phyloP scores from a whole-genome alignment of 352 stramenopile genomes.

The Phytophthora pluvialis region DNA sequence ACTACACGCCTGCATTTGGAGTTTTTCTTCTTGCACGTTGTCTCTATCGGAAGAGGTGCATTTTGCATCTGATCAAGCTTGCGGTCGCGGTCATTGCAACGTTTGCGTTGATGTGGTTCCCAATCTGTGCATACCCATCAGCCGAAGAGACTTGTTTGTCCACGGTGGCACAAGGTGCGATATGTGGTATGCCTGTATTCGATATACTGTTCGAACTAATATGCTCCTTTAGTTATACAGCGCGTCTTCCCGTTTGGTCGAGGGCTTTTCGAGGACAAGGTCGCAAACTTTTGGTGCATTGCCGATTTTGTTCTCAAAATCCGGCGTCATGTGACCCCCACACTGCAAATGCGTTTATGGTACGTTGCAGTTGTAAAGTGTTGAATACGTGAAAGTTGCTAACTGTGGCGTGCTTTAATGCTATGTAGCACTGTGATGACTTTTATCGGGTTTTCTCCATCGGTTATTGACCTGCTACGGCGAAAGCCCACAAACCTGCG shows the following conservation, averaged over 20 bases:
- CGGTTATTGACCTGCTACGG: conserved; percentile 75
- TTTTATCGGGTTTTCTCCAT: conserved; percentile 86
- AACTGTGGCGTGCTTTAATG: conserved; percentile 12
- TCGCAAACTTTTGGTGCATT: conserved; percentile 97
- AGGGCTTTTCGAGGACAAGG: conserved; percentile 98
- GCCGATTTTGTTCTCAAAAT: conserved; percentile 87
- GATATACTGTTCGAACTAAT: neutral
- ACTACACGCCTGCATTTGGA: conserved; percentile 96
- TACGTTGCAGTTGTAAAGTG: conserved; percentile 27
- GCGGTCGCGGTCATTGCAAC: conserved; percentile 88
- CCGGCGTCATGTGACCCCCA: conserved; percentile 49
- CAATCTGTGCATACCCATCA: conserved; percentile 81
- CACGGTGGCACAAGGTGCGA: conserved; percentile 67
- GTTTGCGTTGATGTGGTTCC: conserved; percentile 92
- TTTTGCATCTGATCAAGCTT: conserved; percentile 77
- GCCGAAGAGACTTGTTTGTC: conserved; percentile 58
- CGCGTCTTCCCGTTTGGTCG: conserved; percentile 96
- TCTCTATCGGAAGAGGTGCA: conserved; percentile 51
- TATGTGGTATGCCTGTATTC: neutral
- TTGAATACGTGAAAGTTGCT: neutral
- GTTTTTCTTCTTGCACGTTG: conserved; percentile 93
- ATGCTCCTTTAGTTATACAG: conserved; percentile 72
- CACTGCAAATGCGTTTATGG: conserved; percentile 78
- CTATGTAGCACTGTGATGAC: conserved; percentile 76
- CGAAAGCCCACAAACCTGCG: conserved; percentile 69